Evolutionary conservation across 352 stramenopile genomes (phyloP), one percentile per base, ranked within the genome.

Genomic region (Sclerospora graminicola): DNA sequence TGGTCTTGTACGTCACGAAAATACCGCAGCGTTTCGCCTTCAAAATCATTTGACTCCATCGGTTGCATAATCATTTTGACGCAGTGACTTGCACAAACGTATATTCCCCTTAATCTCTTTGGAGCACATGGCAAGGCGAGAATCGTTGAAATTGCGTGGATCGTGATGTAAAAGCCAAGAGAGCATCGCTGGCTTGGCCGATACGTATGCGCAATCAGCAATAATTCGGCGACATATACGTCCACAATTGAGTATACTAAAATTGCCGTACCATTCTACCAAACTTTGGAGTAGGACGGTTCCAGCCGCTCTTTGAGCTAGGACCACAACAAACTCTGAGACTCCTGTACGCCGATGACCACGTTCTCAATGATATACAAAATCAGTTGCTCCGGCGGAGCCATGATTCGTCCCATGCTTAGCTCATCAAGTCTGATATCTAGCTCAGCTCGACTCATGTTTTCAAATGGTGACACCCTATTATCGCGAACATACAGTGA

Each of bases 1-100:
- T 92, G 80, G 46, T 94, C 82, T 26, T 92, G 80, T 57, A 27
- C n/a, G n/a, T n/a, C n/a, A n/a, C n/a, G n/a, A n/a, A n/a, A n/a
- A n/a, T n/a, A n/a, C n/a, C n/a, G n/a, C n/a, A n/a, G n/a, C n/a
- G n/a, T n/a, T n/a, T n/a, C n/a, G n/a, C n/a, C n/a, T n/a, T n/a
- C n/a, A n/a, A 89, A 89, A 42, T 86, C 62, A 18, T 80, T 66
- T 16, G 77, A 84, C 42, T 84, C 69, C 43, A 63, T 58, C 20
- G 87, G 61, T 54, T 87, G 72, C 31, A 69, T 59, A 30, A 82
- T 68, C 49, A 84, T 72, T 56, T 89, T 74, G n/a, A n/a, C 67
- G 54, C 19, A 87, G 51, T 19, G 76, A 76, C 21, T 82, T 85
- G 46, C 74, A 85, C 40, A 91, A 47, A 10, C 76, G 50, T 34